These are phyloP conservation scores for Penicillium herquei DNA, from an alignment of 495 filamentous ascomycete genomes.

Conservation along the genomic window DNA sequence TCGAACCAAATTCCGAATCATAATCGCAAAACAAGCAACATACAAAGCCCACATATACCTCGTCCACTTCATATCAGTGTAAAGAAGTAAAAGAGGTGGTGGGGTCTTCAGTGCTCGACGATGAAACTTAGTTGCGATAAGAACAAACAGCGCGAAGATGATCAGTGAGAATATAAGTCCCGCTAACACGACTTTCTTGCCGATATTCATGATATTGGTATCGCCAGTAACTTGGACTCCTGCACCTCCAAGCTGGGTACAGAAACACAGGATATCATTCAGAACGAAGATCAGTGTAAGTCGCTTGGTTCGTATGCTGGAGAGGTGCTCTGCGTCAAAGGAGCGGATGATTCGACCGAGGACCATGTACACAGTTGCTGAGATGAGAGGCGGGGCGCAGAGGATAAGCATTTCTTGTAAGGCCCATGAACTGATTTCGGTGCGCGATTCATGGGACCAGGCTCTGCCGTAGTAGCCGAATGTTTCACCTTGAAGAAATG, in stretches of 20 bases:
- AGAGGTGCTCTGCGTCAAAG: slow-evolving; percentile 44
- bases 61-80: slow-evolving; percentile 22
- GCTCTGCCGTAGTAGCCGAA: slow-evolving; percentile 50
- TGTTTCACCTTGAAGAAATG: slow-evolving; percentile 35
- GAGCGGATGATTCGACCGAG: slow-evolving; percentile 52
- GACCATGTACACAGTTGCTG: slow-evolving; percentile 60
- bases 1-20: slow-evolving; percentile 41
- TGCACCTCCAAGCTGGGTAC: slow-evolving; percentile 35
- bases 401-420: slow-evolving; percentile 46
- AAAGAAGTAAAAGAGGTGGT: slow-evolving; percentile 9
- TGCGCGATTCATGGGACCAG: slow-evolving; percentile 30
- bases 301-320: slow-evolving; percentile 24
- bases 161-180: slow-evolving; percentile 35
- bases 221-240: slow-evolving; percentile 45
- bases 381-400: slow-evolving; percentile 46
- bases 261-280: slow-evolving; percentile 36
- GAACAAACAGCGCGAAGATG: slow-evolving; percentile 30
- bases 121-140: slow-evolving; percentile 28
- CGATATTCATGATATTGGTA: slow-evolving; percentile 27
- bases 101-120: slow-evolving; percentile 8
- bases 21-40: slow-evolving; percentile 33
- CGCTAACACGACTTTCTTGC: slow-evolving; percentile 30
- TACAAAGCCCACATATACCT: slow-evolving; percentile 41
- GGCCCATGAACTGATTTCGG: slow-evolving; percentile 32
- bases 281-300: slow-evolving; percentile 37